A percentile compares a stretch with the other conserved stretches of the same genome.
Evolutionary conservation across 345 rosid genomes (phyloP).

Genomic region (Anacardium occidentale): DNA sequence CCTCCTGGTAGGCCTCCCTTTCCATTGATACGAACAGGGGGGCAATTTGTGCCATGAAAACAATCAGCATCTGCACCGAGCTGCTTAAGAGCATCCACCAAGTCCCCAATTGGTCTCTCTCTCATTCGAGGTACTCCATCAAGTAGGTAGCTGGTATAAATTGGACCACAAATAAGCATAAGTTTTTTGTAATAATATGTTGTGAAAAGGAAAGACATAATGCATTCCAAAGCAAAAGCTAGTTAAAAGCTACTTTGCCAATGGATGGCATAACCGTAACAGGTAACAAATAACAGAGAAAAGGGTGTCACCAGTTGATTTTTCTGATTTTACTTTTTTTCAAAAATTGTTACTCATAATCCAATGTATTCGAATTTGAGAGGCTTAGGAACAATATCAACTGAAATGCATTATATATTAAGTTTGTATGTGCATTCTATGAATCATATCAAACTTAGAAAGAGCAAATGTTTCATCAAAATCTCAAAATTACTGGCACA

Average conservation of each 20-base stretch:
- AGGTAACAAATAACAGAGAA: background rate
- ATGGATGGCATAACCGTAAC: background rate
- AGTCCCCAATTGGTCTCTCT: constrained; percentile 93
- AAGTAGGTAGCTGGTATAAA: constrained; percentile 63
- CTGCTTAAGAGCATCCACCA: constrained; percentile 86
- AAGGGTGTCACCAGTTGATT: background rate
- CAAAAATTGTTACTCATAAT: background rate
- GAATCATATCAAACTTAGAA: background rate
- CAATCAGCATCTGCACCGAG: constrained; percentile 87
- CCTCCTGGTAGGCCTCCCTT: constrained; percentile 97
- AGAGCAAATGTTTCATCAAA: background rate
- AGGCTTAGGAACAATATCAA: background rate
- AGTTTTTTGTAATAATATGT: background rate
- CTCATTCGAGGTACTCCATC: constrained; percentile 98
- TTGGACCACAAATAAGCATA: background rate
- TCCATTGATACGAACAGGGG: constrained; percentile 76
- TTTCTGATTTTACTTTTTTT: background rate
- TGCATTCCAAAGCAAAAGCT: background rate
- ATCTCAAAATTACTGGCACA: background rate
- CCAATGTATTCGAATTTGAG: background rate
- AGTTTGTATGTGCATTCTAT: background rate
- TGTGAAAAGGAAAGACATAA: background rate
- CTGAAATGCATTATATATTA: background rate
- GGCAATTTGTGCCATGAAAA: constrained; percentile 72
- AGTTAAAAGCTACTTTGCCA: background rate